Base-by-base conservation (phyloP, 1,284 basidiomycete genomes). In the Pseudozyma thailandica region DNA sequence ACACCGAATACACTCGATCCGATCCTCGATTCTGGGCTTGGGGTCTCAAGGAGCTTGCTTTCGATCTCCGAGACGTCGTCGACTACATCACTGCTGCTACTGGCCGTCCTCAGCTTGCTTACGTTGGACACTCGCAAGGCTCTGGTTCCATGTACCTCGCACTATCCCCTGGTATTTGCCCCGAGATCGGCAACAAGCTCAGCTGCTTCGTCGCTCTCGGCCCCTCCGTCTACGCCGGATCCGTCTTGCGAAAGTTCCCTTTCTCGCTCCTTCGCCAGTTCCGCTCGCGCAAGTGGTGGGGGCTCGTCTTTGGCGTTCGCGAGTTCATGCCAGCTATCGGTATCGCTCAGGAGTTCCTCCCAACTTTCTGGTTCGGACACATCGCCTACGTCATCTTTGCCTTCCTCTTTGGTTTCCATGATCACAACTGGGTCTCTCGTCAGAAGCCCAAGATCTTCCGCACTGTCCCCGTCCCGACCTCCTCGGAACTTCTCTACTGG, bases 21-120 rank as follows among this genome's bases (percentile, higher is more conserved):
- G 81, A 82, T 53, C 81, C 81, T 20, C 71, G 81, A n/a, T 82
- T 80, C 72, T 82, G 81, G 81, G 80, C 81, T 23, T 82, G 78
- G 77, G 72, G 77, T 44, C 61, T 82, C 61, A 79, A 81, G 64
- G 80, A 82, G 45, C 68, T 82, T 12, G 81, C 80, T 21, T 77
- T 75, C 26, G 81, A 82, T 50, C 66, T 82, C 15, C 65, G 71
- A 23, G 79, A 82, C 39, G 50, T 80, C 26, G 77, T 82, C 57
- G 70, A 82, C 64, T 82, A 74, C 65, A 73, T 82, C 53, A 66
- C 74, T 20, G 71, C 72, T 26, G 74, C 66, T 12, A 80, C 81
- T 6, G 78, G 74, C 9, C 62, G 61, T 28, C 60, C 69, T 10
- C 75, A 78, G 46, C 50, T 81, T 20, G 81, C 80, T 9, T 82